Evolutionary conservation across 2,329 filamentous ascomycete genomes (phyloP), one percentile per base, ranked within the genome.

Genomic region (Ophiocordyceps camponoti-floridani): DNA sequence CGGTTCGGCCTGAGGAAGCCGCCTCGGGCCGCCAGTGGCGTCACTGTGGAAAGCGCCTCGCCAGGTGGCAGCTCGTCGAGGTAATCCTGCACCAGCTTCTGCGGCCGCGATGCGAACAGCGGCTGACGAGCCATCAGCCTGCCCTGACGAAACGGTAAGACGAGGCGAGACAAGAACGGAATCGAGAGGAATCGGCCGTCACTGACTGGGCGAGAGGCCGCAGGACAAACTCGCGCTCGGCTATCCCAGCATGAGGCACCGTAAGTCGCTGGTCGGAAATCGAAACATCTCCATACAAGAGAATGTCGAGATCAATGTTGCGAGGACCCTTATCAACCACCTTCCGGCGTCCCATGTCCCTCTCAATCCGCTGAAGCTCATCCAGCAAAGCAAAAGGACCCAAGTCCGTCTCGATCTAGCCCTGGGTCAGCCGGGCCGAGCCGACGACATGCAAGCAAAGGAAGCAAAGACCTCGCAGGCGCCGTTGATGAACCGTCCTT

Each of bases 141-240:
- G 49, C 11, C 11, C 30, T 23, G 23, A 23, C 23, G 23, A 23
- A 11, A 42, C 35, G 6, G 27, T 42, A 3, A 43, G 35, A 37
- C 7, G 14, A 30, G 28, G 4, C 28, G 28, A 30, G 28, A 37
- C 14, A 10, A 37, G 8, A 12, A 37, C 35, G 14, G n/a, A n/a
- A 16, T 6, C 14, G 2, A 16, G 14, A 37, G 35, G n/a, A 16
- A 10, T 30, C 31, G 23, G 37, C 38, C 26, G 9, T 30, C 12
- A 55, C 73, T 55, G 64, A 84, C 80, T 93, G 82, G 56, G 81
- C 80, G 16, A 96, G 68, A 23, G 91, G 91, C 16, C 84, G 75
- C 11, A 98, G 73, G 37, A 98, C 91, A 59, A 98, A 98, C 60
- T 94, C 88, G 43, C 91, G 75, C 62, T 98, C 91, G 2, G 81